phyloP scores from a whole-genome alignment of 2,329 filamentous ascomycete genomes.

The Trichophaea hybrida region DNA sequence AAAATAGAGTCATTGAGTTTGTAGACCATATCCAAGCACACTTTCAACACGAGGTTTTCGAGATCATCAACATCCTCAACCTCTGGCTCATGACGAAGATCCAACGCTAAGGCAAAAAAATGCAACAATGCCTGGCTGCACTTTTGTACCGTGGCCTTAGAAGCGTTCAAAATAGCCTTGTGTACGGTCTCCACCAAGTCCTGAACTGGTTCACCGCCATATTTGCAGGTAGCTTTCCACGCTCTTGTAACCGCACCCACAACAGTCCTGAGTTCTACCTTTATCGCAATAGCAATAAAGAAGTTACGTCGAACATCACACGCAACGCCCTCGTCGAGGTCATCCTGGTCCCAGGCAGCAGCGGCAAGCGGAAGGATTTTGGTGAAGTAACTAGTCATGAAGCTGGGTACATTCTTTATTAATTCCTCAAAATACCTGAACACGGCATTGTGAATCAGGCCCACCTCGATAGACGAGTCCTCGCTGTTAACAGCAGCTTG shows the following conservation, averaged over 20 bases:
- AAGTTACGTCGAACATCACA: constrained; percentile 19
- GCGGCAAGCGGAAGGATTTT: constrained; percentile 41
- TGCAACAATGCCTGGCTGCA: constrained; percentile 55
- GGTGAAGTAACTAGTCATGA: constrained; percentile 67
- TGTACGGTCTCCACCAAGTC: constrained; percentile 61
- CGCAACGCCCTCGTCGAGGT: constrained; percentile 12
- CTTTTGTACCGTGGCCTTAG: constrained; percentile 65
- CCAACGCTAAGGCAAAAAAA: constrained; percentile 46
- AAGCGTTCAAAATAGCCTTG: constrained; percentile 55
- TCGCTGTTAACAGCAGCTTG: constrained; percentile 39
- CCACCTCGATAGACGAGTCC: neutral
- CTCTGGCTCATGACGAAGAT: constrained; percentile 45
- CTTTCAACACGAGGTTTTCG: constrained; percentile 52
- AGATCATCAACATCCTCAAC: constrained; percentile 42
- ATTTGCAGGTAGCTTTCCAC: constrained; percentile 19
- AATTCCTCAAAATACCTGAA: constrained; percentile 68
- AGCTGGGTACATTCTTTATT: constrained; percentile 73
- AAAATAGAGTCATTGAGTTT: constrained; percentile 93
- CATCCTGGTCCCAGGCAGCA: constrained; percentile 8
- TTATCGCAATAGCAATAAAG: constrained; percentile 46
- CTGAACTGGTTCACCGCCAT: constrained; percentile 30
- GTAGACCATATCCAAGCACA: constrained; percentile 78
- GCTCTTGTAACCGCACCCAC: constrained; percentile 18
- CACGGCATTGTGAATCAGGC: constrained; percentile 56
- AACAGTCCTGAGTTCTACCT: constrained; percentile 48